Base-by-base conservation (phyloP, 2,329 filamentous ascomycete species). In the Colletotrichum euphorbiae region DNA sequence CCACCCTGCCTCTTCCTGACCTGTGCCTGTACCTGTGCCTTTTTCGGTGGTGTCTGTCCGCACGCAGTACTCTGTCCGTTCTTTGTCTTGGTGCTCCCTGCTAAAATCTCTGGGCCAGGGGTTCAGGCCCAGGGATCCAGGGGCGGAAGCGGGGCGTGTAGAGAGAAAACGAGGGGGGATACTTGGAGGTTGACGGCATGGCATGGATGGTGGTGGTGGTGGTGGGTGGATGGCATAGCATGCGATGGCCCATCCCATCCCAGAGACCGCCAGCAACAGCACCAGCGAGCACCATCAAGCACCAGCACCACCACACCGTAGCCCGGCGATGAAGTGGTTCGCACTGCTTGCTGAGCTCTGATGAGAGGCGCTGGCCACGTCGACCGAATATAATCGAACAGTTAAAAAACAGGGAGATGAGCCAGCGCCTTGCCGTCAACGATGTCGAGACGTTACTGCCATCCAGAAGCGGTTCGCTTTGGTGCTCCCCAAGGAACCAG, bases 241-340 rank as follows among this genome's bases (percentile, higher is more conserved):
- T 58, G 45, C 31, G 19, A 59, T 64, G 65, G 66, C n/a, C n/a
- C n/a, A n/a, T n/a, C n/a, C n/a, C 6, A 28, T 28, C 65, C 65
- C 65, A 31, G 61, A 66, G 62, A 69, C 48, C 24, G 19, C 50
- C 46, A 33, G 21, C 40, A 55, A 19, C 33, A 33, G 24, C 48
- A 38, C 50, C 50, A 38, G 15, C 31, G 33, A 38, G 13, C 36
- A 38, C 36, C 11, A 13, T 38, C 36, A 13, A 38, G 36, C 36
- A 38, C 36, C 54, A 56, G 40, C 55, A 19, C 36, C n/a, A 58
- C 55, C 40, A 45, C 42, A 50, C n/a, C 42, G 33, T 40, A 38
- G 51, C 31, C 42, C 43, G 40, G 28, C 31, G 42, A 50, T 40
- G 46, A 28, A 38, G 21, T 64, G 45, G 38, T 45, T 51, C 13